Conservation (phyloP, 2,329 filamentous ascomycete species). For the Fusarium ambrosium region DNA sequence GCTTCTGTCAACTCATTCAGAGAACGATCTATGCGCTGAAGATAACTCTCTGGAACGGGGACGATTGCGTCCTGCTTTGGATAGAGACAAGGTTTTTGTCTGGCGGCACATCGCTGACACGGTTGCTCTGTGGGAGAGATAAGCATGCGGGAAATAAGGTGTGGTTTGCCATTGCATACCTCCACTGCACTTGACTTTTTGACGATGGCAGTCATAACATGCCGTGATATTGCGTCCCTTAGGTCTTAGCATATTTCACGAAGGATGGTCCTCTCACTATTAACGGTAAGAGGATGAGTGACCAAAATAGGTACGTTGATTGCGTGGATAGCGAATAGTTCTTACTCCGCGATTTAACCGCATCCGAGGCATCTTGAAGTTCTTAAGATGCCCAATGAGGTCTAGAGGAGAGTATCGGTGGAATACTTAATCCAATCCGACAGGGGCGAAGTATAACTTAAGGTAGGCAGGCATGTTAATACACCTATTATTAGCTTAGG, state of each 20-base stretch:
- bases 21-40: not conserved
- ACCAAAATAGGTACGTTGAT: not conserved
- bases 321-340: not conserved
- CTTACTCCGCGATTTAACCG: not conserved
- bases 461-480: too few species aligned
- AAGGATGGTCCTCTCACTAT: not conserved
- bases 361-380: not conserved
- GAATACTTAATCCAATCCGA: not conserved
- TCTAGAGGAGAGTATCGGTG: not conserved
- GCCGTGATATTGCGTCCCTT: not conserved
- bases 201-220: not conserved
- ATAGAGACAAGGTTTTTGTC: not conserved
- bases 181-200: not conserved
- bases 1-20: not conserved
- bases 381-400: not conserved
- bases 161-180: not conserved
- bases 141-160: not conserved
- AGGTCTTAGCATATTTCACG: not conserved
- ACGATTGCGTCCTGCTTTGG: not conserved
- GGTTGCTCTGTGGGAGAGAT: not conserved
- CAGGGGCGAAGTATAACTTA: too few species aligned
- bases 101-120: not conserved
- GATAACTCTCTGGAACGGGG: not conserved
- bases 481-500: too few species aligned
- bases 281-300: not conserved